These are phyloP conservation scores for Leptographium procerum DNA, from an alignment of 2,329 filamentous ascomycete genomes.

Conservation along the genomic window DNA sequence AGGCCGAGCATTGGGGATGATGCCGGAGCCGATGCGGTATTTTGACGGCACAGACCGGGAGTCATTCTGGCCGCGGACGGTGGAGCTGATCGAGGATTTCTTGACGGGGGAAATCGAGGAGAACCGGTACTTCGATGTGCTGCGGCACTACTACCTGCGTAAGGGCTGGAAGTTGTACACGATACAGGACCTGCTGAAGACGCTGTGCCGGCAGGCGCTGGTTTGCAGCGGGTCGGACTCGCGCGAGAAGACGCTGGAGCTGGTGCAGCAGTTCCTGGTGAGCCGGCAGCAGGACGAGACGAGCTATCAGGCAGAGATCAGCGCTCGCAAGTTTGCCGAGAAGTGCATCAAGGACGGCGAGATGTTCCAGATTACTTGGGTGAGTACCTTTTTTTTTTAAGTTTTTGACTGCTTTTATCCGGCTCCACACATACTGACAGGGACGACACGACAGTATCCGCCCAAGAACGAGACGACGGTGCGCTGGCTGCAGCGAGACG, in stretches of 20 bases:
- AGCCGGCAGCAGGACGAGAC: constrained; percentile 75
- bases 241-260: constrained; percentile 88
- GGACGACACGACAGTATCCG: constrained; percentile 49
- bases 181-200: constrained; percentile 76
- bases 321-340: constrained; percentile 82
- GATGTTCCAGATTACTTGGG: constrained; percentile 80
- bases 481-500: constrained; percentile 57
- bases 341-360: constrained; percentile 89
- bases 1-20: constrained; percentile 71
- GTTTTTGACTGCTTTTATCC: not conserved
- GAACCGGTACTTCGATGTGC: constrained; percentile 73
- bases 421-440: too few species aligned
- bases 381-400: constrained; percentile 41
- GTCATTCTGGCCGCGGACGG: constrained; percentile 75
- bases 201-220: constrained; percentile 68
- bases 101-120: constrained; percentile 75
- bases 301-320: constrained; percentile 81
- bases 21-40: constrained; percentile 68
- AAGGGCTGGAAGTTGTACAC: constrained; percentile 91
- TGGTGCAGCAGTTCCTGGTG: constrained; percentile 75
- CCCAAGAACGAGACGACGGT: constrained; percentile 56
- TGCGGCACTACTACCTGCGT: constrained; percentile 83
- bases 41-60: constrained; percentile 55
- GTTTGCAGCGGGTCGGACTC: constrained; percentile 75
- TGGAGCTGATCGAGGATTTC: constrained; percentile 77